Base-by-base conservation (phyloP, 2,329 filamentous ascomycete genomes). In the Pseudocercospora ulei region DNA sequence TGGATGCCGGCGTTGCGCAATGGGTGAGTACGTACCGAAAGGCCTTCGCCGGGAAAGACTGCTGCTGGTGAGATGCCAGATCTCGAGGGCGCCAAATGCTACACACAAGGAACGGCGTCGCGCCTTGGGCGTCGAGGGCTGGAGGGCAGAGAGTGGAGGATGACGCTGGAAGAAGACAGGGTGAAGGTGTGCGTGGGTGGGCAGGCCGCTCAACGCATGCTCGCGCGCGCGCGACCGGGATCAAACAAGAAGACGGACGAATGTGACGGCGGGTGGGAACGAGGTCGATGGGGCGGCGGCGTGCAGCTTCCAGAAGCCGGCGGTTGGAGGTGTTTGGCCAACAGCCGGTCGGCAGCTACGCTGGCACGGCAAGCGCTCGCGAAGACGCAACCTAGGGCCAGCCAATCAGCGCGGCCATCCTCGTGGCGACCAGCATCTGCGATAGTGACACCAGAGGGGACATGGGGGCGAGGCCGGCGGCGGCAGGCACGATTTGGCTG, bases 61-160 rank as follows among this genome's bases (percentile, higher is more conserved):
- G 45, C 44, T 22, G 56, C 39, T 54, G 51, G 55, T 45, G 51
- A 56, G 53, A 57, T 56, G 29, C 53, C 55, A 49, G 55, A 55
- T 55, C 54, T 53, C 41, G 38, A 47, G 34, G 44, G 53, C 54
- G 55, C 51, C 50, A 53, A 51, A 47, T 49, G 50, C 44, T 43
- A 48, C 46, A 48, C 46, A 48, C 39, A 43, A 48, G 35, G 44
- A 50, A 48, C 29, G 52, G 44, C 47, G 50, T 47, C 40, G 45
- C 42, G 49, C 47, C 48, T 46, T 17, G 27, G 47, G 48, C 40
- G 47, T 44, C 19, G 38, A 31, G 40, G 25, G n/a, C 33, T 39
- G 41, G 39, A 39, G 36, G 43, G 36, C 47, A 48, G 41, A 41
- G 46, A 49, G 36, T 42, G 45, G 44, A 41, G 33, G 27, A 23